A percentile compares a stretch with the other conserved stretches of the same genome.
phyloP scores from a whole-genome alignment of 345 rosid genomes.

The Theobroma cacao region DNA sequence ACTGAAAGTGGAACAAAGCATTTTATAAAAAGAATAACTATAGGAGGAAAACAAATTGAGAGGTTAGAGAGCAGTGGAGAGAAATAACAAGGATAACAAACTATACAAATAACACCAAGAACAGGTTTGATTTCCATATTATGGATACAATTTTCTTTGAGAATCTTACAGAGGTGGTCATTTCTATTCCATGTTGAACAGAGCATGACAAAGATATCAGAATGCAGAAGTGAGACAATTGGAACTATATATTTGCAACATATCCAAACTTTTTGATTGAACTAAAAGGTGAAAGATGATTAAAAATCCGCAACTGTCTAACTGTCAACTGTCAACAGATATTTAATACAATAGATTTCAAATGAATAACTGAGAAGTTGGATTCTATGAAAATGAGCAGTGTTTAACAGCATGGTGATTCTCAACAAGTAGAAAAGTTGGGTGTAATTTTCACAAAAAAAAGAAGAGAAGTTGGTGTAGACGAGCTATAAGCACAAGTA shows the following conservation, averaged over 20 bases:
- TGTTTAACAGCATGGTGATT: background rate
- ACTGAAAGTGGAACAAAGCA: slow-evolving; percentile 36
- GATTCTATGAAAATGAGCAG: background rate
- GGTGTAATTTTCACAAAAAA: too few relatives aligned
- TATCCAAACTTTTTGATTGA: background rate
- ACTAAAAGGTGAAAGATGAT: background rate
- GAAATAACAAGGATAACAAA: background rate
- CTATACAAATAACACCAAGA: background rate
- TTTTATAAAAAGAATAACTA: slow-evolving; percentile 12
- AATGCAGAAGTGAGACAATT: background rate
- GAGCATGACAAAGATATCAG: background rate
- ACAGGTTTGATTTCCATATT: background rate
- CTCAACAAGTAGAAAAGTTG: background rate
- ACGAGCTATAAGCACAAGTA: background rate
- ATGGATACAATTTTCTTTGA: too few relatives aligned
- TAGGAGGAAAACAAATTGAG: background rate
- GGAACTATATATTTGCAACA: background rate
- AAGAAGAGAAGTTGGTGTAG: background rate
- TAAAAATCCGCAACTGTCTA: background rate
- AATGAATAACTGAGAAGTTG: background rate
- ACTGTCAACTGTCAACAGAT: background rate
- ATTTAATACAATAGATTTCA: background rate
- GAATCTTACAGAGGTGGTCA: background rate
- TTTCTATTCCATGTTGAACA: background rate
- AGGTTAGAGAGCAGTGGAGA: background rate